phyloP scores from a whole-genome alignment of 805 yeast species.

The Scheffersomyces lignosus region DNA sequence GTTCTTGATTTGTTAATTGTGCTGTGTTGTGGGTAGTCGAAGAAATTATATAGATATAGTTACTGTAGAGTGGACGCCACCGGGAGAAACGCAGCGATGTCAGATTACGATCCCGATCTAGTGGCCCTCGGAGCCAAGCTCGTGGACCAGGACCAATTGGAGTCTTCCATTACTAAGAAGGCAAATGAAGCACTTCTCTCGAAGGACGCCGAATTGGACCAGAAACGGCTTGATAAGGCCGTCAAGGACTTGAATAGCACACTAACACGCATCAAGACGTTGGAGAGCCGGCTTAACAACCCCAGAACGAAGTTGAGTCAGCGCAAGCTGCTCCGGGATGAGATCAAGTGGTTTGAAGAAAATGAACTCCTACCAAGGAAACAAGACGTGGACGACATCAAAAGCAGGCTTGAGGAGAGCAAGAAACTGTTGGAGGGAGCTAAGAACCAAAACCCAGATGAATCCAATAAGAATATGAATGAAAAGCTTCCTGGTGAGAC shows the following conservation, averaged over 20 bases:
- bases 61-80: no score
- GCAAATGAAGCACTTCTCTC: slow-evolving; percentile 63
- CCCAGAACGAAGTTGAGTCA: slow-evolving; percentile 67
- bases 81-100: no score
- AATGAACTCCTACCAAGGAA: slow-evolving; percentile 54
- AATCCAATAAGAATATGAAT: slow-evolving; percentile 5
- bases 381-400: slow-evolving; percentile 61
- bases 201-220: slow-evolving; percentile 72
- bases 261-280: slow-evolving; percentile 40
- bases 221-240: slow-evolving; percentile 72
- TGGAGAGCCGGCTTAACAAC: slow-evolving; percentile 50
- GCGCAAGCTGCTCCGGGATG: slow-evolving; percentile 52
- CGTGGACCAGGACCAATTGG: slow-evolving; percentile 81
- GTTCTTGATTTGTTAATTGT: no score
- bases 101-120: slow-evolving; percentile 6
- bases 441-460: slow-evolving; percentile 11
- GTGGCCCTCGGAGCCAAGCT: slow-evolving; percentile 44
- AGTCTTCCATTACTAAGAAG: slow-evolving; percentile 63
- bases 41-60: no score
- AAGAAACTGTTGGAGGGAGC: slow-evolving; percentile 39
- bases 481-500: slow-evolving; percentile 68
- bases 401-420: slow-evolving; percentile 32
- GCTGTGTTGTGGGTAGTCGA: no score
- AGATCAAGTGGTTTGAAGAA: slow-evolving; percentile 50
- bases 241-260: slow-evolving; percentile 46